A percentile compares a stretch with the other conserved stretches of the same genome.
Conservation (phyloP, 1,284 basidiomycete species). For the Waitea zeae region DNA sequence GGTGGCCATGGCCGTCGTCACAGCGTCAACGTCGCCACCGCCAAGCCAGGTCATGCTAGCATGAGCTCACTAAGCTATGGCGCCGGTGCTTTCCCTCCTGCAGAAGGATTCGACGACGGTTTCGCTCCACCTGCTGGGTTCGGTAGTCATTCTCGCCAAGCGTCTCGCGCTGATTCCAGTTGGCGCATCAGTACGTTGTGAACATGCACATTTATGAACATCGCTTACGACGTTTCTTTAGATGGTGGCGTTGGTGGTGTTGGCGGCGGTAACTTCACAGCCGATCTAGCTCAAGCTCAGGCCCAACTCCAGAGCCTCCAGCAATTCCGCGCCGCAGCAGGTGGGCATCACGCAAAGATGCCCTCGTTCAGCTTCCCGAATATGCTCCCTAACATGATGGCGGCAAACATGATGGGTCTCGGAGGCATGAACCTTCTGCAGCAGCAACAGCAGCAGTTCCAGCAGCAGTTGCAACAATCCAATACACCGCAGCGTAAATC, state of each 20-base stretch:
- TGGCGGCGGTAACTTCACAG: constrained; percentile 46
- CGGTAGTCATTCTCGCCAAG: constrained; percentile 55
- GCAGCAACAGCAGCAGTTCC: constrained; percentile 79
- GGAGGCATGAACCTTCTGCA: constrained; percentile 66
- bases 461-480: constrained; percentile 79
- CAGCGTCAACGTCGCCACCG: constrained; percentile 75
- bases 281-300: constrained; percentile 87
- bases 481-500: constrained; percentile 93
- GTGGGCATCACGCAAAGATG: constrained; percentile 92
- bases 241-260: constrained; percentile 61
- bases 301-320: constrained; percentile 93
- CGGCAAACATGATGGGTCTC: constrained; percentile 85
- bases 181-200: constrained; percentile 73
- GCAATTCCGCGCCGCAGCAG: constrained; percentile 91
- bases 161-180: constrained; percentile 62
- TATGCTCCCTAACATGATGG: constrained; percentile 91
- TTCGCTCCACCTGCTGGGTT: constrained; percentile 37
- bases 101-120: constrained; percentile 63
- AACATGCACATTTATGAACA: constrained; percentile 1
- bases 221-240: constrained; percentile 12
- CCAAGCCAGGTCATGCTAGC: constrained; percentile 26
- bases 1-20: constrained; percentile 83
- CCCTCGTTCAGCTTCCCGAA: constrained; percentile 95
- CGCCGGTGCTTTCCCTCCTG: constrained; percentile 22
- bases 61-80: constrained; percentile 37